Evolutionary conservation across 768 basidiomycete species (phyloP).

Genomic region (Serendipita vermifera): DNA sequence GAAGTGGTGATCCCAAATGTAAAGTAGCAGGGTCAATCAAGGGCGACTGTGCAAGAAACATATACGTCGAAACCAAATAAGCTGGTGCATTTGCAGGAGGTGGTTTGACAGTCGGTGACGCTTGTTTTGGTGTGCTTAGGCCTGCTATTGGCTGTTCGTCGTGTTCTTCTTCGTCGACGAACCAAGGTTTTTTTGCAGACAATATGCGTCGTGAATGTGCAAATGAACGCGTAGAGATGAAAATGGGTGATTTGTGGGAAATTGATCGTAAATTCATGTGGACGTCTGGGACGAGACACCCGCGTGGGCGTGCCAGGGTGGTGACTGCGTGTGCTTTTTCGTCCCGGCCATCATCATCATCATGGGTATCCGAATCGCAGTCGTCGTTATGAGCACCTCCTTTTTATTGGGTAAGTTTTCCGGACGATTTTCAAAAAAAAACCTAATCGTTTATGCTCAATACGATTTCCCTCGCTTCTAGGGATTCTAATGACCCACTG

Average conservation of each 20-base stretch:
- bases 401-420: conserved; percentile 63
- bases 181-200: conserved; percentile 40
- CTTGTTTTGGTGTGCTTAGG: conserved; percentile 16
- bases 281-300: too few species aligned
- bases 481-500: conserved; percentile 78
- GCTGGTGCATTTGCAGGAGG: conserved; percentile 20
- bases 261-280: too few species aligned
- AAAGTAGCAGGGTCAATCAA: conserved; percentile 52
- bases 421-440: conserved; percentile 8
- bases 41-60: conserved; percentile 46
- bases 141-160: conserved; percentile 8
- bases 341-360: conserved; percentile 15
- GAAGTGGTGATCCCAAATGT: conserved; percentile 42
- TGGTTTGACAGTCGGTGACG: conserved; percentile 20
- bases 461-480: conserved; percentile 20
- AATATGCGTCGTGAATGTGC: neutral
- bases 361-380: conserved; percentile 60
- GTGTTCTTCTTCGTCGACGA: conserved; percentile 38
- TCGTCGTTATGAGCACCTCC: conserved; percentile 65
- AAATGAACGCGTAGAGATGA: too few species aligned
- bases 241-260: too few species aligned
- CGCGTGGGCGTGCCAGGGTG: conserved; percentile 19
- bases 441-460: conserved; percentile 9
- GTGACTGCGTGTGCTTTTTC: conserved; percentile 14
- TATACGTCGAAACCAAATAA: conserved; percentile 42